A percentile compares a stretch with the other conserved stretches of the same genome.
phyloP scores from a whole-genome alignment of 805 yeast genomes.

The Saccharomycopsis fermentans region DNA sequence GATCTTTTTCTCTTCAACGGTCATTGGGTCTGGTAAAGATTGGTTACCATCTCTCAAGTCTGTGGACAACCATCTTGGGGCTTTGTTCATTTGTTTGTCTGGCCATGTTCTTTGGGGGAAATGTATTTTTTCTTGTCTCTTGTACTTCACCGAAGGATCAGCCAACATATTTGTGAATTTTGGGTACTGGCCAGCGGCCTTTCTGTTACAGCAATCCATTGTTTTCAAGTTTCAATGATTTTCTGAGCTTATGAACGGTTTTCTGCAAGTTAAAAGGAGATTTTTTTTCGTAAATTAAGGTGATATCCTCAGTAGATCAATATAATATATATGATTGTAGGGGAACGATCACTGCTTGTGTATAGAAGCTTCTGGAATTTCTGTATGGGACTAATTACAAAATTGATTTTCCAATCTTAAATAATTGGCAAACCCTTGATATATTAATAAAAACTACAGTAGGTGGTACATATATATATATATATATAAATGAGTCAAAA shows the following conservation, averaged over 20 bases:
- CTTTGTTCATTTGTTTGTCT: slow-evolving; percentile 48
- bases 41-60: slow-evolving; percentile 79
- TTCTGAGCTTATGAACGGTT: too few relatives aligned
- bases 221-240: background rate
- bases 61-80: slow-evolving; percentile 75
- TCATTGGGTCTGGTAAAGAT: slow-evolving; percentile 76
- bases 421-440: too few relatives aligned
- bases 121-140: slow-evolving; percentile 42
- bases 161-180: slow-evolving; percentile 39
- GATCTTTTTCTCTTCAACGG: slow-evolving; percentile 61
- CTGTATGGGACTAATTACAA: background rate
- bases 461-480: too few relatives aligned
- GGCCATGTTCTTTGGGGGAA: slow-evolving; percentile 69
- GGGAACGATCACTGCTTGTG: too few relatives aligned
- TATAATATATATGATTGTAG: too few relatives aligned
- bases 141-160: slow-evolving; percentile 59
- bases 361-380: too few relatives aligned
- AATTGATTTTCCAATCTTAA: background rate
- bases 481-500: background rate
- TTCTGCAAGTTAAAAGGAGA: background rate
- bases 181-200: slow-evolving; percentile 12
- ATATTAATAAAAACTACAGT: too few relatives aligned
- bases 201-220: slow-evolving; percentile 18
- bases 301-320: too few relatives aligned
- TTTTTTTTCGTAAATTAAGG: too few relatives aligned